Conservation (phyloP, 768 basidiomycete species). For the Jaapia argillacea region DNA sequence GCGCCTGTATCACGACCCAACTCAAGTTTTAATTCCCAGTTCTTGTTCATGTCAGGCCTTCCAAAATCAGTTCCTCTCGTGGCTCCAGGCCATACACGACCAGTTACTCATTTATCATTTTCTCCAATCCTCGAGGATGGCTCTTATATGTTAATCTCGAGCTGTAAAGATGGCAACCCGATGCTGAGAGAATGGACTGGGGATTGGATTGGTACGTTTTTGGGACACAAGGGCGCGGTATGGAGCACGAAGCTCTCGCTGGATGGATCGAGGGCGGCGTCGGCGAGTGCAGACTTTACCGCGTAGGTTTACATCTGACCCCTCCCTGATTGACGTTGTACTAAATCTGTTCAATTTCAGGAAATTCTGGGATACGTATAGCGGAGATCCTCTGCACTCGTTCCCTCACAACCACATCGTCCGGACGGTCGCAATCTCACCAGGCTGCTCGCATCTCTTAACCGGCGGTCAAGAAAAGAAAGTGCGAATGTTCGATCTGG, state of each 20-base stretch:
- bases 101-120: constrained; percentile 91
- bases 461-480: constrained; percentile 98
- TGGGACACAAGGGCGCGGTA: constrained; percentile 90
- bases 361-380: constrained; percentile 94
- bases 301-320: constrained; percentile 50
- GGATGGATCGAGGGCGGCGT: constrained; percentile 80
- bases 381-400: constrained; percentile 83
- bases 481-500: constrained; percentile 88
- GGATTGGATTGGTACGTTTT: constrained; percentile 95
- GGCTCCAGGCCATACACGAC: constrained; percentile 78
- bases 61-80: constrained; percentile 70
- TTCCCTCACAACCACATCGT: constrained; percentile 99
- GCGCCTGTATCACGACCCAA: constrained; percentile 23
- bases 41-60: constrained; percentile 44
- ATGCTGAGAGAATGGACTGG: constrained; percentile 97
- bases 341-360: constrained; percentile 34
- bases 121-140: constrained; percentile 78
- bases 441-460: constrained; percentile 56
- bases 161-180: constrained; percentile 98
- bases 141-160: constrained; percentile 84
- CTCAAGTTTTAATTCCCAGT: constrained; percentile 7
- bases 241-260: constrained; percentile 91
- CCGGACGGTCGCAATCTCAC: constrained; percentile 84
- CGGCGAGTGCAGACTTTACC: constrained; percentile 94
- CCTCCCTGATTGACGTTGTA: neutral